Evolutionary conservation across 768 basidiomycete species (phyloP).

Genomic region (Suillus americanus): DNA sequence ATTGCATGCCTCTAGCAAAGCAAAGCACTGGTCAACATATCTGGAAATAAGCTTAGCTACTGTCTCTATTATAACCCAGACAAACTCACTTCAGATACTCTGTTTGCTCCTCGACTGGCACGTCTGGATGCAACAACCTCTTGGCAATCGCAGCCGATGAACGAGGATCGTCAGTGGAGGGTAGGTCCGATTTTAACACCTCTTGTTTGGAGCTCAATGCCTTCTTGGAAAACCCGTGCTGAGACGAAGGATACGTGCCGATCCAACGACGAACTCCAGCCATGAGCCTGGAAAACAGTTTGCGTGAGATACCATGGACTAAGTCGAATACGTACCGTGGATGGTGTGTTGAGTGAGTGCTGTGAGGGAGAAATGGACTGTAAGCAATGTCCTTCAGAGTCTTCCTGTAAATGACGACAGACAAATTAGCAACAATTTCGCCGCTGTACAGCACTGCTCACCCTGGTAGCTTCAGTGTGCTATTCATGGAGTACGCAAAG

Average conservation of each 20-base stretch:
- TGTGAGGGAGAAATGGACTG: conserved; percentile 75
- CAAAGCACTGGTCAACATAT: conserved; percentile 74
- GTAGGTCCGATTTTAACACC: conserved; percentile 25
- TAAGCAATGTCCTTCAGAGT: conserved; percentile 63
- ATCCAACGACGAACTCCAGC: conserved; percentile 83
- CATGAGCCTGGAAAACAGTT: conserved; percentile 51
- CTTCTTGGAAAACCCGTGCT: conserved; percentile 41
- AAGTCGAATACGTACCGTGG: conserved; percentile 32
- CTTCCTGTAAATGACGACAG: conserved; percentile 45
- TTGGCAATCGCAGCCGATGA: conserved; percentile 62
- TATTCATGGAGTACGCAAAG: conserved; percentile 92
- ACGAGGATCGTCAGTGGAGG: conserved; percentile 27
- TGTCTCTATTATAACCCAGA: neutral
- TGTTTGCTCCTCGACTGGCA: conserved; percentile 60
- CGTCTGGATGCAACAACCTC: conserved; percentile 58
- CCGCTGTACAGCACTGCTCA: conserved; percentile 30
- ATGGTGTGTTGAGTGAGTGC: conserved; percentile 36
- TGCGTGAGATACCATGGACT: conserved; percentile 19
- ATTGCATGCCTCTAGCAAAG: conserved; percentile 57
- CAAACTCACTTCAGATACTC: conserved; percentile 69
- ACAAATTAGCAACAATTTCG: neutral
- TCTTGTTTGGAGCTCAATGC: conserved; percentile 26
- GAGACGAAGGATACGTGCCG: conserved; percentile 47
- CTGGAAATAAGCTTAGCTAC: conserved; percentile 31
- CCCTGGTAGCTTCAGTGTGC: conserved; percentile 82